A percentile compares a stretch with the other conserved stretches of the same genome.
Evolutionary conservation across 208 protist species (phyloP).

Genomic region (Acanthamoeba healyi): DNA sequence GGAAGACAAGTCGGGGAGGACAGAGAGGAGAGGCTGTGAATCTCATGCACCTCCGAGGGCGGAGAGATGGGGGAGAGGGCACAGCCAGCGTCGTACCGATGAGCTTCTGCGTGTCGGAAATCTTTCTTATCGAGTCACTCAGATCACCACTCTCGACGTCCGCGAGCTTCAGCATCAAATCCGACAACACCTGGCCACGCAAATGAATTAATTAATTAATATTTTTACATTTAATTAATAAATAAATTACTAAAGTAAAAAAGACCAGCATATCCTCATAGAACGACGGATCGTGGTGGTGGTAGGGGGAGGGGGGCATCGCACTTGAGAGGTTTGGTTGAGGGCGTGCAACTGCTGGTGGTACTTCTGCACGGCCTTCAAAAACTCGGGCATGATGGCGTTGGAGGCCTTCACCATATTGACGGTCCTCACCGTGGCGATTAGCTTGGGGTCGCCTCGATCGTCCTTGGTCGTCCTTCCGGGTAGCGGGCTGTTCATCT

Average conservation of each 20-base stretch:
- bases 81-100: background rate
- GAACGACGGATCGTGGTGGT: no score
- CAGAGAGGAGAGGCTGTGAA: background rate
- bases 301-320: background rate
- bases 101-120: conserved; percentile 49
- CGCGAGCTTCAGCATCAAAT: conserved; percentile 24
- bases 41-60: background rate
- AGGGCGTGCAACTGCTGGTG: conserved; percentile 40
- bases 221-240: no score
- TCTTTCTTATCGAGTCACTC: conserved; percentile 18
- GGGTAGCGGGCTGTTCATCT: conserved; percentile 6
- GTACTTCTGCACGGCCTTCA: conserved; percentile 28
- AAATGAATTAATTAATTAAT: background rate
- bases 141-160: conserved; percentile 23
- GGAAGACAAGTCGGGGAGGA: background rate
- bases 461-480: background rate
- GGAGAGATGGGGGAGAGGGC: background rate
- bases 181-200: background rate
- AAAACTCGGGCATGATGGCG: conserved; percentile 48
- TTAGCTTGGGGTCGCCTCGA: conserved; percentile 33
- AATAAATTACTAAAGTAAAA: no score
- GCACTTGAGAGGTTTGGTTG: conserved; percentile 43
- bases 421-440: background rate
- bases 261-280: no score
- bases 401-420: conserved; percentile 20